These are phyloP conservation scores for Melocanna baccifera DNA, from an alignment of 176 grass and related monocot species.

Conservation along the genomic window DNA sequence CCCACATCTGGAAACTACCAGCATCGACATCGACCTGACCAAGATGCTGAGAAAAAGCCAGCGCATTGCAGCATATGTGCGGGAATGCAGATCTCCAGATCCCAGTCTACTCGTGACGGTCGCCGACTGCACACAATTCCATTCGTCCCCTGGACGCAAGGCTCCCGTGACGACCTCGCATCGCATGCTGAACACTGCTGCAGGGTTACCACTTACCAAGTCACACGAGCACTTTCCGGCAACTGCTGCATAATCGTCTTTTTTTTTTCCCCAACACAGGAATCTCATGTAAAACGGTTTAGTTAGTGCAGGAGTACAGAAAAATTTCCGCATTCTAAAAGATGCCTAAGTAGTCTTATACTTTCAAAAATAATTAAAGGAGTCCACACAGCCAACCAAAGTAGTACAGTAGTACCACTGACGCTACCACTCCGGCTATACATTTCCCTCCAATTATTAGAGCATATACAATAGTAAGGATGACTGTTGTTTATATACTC, in stretches of 20 bases:
- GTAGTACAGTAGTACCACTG: neutral
- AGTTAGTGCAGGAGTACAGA: no score
- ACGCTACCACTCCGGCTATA: neutral
- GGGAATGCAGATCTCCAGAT: neutral
- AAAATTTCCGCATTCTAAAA: no score
- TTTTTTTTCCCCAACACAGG: neutral
- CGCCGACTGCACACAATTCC: neutral
- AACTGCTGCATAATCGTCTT: neutral
- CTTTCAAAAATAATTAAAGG: no score
- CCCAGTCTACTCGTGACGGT: neutral
- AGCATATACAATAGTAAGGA: no score
- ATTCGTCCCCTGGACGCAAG: neutral
- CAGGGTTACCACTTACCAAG: neutral
- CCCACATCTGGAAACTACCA: neutral
- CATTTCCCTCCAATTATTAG: neutral
- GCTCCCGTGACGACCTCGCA: neutral
- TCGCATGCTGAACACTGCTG: neutral
- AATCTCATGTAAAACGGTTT: neutral
- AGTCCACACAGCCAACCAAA: neutral
- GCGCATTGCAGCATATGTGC: neutral
- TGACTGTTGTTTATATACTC: no score
- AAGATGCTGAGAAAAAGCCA: neutral
- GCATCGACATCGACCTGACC: neutral
- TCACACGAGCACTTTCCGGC: no score
- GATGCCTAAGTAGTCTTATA: no score